phyloP scores from a whole-genome alignment of 169 alveolate species.

The Plasmodium gonderi region DNA sequence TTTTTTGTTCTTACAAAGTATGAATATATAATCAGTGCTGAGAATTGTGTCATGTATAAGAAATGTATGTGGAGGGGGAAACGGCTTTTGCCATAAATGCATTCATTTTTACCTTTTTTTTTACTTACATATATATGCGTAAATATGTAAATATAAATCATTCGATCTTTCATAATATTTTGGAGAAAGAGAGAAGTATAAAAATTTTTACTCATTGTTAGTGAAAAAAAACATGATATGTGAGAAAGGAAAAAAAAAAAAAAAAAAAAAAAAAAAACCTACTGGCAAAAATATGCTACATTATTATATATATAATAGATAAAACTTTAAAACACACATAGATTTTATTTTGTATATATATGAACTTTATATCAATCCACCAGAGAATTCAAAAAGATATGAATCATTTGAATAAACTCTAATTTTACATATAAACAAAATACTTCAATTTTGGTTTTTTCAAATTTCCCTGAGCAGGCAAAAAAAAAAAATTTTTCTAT shows the following conservation, averaged over 20 bases:
- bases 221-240: not conserved
- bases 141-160: no score
- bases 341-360: not conserved
- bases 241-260: no score
- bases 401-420: not conserved
- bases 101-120: no score
- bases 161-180: not conserved
- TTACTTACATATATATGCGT: no score
- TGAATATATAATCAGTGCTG: not conserved
- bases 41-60: not conserved
- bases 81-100: no score
- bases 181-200: not conserved
- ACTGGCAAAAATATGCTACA: not conserved
- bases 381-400: not conserved
- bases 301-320: not conserved
- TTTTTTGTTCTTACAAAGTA: not conserved
- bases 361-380: not conserved
- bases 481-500: not conserved
- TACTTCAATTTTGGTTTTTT: constrained; percentile 5
- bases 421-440: not conserved
- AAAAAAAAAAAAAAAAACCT: not conserved
- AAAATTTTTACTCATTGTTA: not conserved
- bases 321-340: not conserved
- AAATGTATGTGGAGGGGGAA: no score
- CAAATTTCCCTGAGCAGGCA: constrained; percentile 1